Base-by-base conservation (phyloP, 73 alveolate genomes). In the Paramecium octaurelia region DNA sequence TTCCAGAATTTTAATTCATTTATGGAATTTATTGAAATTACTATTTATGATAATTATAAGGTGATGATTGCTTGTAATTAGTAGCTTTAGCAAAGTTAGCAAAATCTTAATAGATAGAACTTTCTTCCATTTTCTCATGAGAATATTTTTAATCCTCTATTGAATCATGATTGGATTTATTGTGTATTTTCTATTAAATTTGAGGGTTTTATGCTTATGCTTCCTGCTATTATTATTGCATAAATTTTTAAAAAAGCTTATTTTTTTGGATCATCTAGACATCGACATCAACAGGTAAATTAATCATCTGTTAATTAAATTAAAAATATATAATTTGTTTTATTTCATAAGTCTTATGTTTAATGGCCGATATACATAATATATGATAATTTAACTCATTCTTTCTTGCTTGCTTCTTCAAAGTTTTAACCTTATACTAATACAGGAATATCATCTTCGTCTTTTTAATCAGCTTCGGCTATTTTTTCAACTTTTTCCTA, bases 351-450 rank as follows among this genome's bases (percentile, higher is more conserved):
- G 31, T 27, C 31, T 27, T 27, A 27, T 27, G 31, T 54, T 54
- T 54, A 54, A 54, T 54, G 69, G 69, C 69, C 34, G 27, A 34
- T 18, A 54, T 54, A 18, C 14, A 50, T 50, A 50, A 50, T 2
- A n/a, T 54, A 54, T 54, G 69, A 54, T 54, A 20, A 54, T 54
- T 20, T 18, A 50, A 18, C 31, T 80, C 54, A 80, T 35, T 80
- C 91, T 24, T 80, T 23, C 76, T 80, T 80, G 70, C 76, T 44
- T 23, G 57, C 76, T 42, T 80, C 91, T 35, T 80, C 76, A 14
- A 80, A 80, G 76, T 80, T 44, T 42, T 80, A 42, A 18, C 91
- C 91, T n/a, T 43, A 14, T 14, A 80, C 91, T 21, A 80, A 80
- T 14, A 44, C 58, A 24, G 77, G 91, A 24, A 80, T 48, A 80